Conservation (phyloP, 495 filamentous ascomycete species). For the Mycothermus thermophilus region DNA sequence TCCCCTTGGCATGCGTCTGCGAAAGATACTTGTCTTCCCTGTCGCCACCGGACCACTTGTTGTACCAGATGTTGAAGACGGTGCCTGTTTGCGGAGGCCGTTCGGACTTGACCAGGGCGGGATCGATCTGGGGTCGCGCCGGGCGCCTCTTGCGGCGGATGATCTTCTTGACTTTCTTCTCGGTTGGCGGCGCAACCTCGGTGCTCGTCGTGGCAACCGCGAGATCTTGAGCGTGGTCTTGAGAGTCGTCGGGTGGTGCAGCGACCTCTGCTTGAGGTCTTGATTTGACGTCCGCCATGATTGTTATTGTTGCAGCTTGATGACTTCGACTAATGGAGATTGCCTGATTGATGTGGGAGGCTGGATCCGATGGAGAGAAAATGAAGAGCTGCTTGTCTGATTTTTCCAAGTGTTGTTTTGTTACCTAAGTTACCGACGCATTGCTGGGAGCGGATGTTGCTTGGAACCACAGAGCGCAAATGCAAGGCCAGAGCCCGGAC, state of each 20-base stretch:
- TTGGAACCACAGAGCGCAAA: no score
- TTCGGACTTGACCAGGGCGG: conserved; percentile 59
- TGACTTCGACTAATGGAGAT: no score
- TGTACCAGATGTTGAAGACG: conserved; percentile 70
- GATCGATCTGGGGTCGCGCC: conserved; percentile 65
- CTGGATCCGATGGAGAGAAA: no score
- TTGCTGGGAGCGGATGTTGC: no score
- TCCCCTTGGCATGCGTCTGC: conserved; percentile 52
- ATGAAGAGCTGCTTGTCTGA: no score
- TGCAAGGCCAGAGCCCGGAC: no score
- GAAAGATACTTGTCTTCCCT: conserved; percentile 79
- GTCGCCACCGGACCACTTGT: conserved; percentile 91
- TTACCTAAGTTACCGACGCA: no score
- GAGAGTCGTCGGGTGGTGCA: conserved; percentile 5
- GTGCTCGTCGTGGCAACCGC: conserved; percentile 26
- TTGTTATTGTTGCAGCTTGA: no score
- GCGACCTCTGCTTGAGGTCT: conserved; percentile 5
- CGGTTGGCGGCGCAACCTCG: conserved; percentile 33
- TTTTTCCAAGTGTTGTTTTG: no score
- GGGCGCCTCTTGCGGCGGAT: conserved; percentile 55
- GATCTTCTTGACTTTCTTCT: conserved; percentile 50
- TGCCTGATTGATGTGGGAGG: no score
- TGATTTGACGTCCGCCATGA: conserved; percentile 12
- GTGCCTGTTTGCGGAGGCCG: conserved; percentile 82
- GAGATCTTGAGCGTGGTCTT: conserved; percentile 10